These are phyloP conservation scores for Pinus taeda DNA, from an alignment of 75 land plant species.

Conservation along the genomic window DNA sequence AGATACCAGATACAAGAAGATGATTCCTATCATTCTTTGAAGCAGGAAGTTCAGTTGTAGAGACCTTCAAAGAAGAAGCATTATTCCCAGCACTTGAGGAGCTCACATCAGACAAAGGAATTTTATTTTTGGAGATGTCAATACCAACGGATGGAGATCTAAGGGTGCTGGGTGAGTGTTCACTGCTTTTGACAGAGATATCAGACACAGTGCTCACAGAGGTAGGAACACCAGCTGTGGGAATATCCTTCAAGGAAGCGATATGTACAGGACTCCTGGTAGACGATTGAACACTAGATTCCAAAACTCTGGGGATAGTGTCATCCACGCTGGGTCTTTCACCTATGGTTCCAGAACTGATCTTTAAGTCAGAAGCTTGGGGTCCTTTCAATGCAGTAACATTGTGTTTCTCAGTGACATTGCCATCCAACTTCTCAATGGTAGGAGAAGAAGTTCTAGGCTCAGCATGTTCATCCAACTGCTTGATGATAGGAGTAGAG, in stretches of 20 bases:
- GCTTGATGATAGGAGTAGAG: not conserved
- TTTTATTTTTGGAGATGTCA: not conserved
- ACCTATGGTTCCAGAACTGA: not conserved
- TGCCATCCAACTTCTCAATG: too few species aligned
- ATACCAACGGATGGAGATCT: not conserved
- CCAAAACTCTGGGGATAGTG: not conserved
- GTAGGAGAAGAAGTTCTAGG: too few species aligned
- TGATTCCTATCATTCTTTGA: not conserved
- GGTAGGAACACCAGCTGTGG: not conserved
- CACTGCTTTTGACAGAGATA: not conserved
- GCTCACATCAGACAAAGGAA: not conserved
- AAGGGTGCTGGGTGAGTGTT: not conserved
- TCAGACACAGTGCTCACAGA: not conserved
- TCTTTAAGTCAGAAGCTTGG: not conserved
- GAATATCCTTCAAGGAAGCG: not conserved
- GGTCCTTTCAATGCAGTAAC: slow-evolving; percentile 1
- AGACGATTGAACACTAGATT: not conserved
- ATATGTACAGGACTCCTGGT: not conserved
- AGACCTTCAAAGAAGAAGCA: not conserved
- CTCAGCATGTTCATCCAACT: not conserved
- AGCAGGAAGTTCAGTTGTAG: not conserved
- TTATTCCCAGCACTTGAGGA: not conserved
- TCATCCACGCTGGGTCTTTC: not conserved
- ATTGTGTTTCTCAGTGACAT: too few species aligned
- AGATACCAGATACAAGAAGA: not conserved